These are phyloP conservation scores for Diaporthe eres DNA, from an alignment of 2,329 filamentous ascomycete species.

Conservation along the genomic window DNA sequence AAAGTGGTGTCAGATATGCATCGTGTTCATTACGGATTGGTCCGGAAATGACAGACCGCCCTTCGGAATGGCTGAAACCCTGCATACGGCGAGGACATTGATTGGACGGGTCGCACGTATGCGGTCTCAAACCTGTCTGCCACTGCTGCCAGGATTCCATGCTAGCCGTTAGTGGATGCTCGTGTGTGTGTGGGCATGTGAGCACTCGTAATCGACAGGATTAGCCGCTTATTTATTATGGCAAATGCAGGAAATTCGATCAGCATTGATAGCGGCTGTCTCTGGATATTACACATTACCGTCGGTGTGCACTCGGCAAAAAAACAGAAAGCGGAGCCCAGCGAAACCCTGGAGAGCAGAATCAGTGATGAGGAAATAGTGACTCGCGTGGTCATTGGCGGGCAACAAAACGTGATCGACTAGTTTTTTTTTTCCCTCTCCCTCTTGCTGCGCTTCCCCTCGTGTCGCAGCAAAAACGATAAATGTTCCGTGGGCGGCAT, in stretches of 20 bases:
- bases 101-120: slow-evolving; percentile 30
- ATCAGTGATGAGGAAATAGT: slow-evolving; percentile 1
- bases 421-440: background rate
- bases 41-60: slow-evolving; percentile 35
- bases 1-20: slow-evolving; percentile 36
- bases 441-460: background rate
- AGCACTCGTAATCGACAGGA: slow-evolving; percentile 33
- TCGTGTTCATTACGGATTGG: slow-evolving; percentile 38
- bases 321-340: slow-evolving; percentile 19
- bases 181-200: slow-evolving; percentile 23
- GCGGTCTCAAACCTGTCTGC: slow-evolving; percentile 30
- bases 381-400: slow-evolving; percentile 27
- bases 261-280: slow-evolving; percentile 20
- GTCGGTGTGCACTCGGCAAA: slow-evolving; percentile 9
- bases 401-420: slow-evolving; percentile 22
- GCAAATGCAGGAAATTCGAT: slow-evolving; percentile 22
- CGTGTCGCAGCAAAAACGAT: background rate
- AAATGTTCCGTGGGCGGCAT: slow-evolving; percentile 9
- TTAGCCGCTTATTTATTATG: slow-evolving; percentile 33
- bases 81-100: slow-evolving; percentile 28
- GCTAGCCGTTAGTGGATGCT: slow-evolving; percentile 29
- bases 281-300: slow-evolving; percentile 23
- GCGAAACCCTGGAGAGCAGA: background rate
- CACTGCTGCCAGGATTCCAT: slow-evolving; percentile 23
- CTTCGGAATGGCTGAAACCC: slow-evolving; percentile 32